Conservation (phyloP, 805 yeast genomes). For the Metschnikowia similis region DNA sequence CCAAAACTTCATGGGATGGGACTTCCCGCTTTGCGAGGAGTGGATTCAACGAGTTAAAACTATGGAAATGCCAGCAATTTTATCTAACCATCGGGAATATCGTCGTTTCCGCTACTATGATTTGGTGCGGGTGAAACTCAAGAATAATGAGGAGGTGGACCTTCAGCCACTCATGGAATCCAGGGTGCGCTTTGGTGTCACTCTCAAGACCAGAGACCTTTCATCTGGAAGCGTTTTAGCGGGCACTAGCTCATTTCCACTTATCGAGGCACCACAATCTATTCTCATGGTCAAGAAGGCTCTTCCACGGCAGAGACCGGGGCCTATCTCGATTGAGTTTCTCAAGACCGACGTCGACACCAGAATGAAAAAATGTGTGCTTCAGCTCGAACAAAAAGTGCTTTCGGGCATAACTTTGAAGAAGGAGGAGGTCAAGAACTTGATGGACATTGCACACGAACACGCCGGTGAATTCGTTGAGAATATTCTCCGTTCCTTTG, state of each 20-base stretch:
- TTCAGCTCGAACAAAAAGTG: not conserved
- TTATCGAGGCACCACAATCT: not conserved
- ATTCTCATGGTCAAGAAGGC: not conserved
- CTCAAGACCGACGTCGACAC: not conserved
- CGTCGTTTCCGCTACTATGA: conserved; percentile 13
- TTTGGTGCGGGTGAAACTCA: conserved; percentile 6
- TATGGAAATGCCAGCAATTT: conserved; percentile 2
- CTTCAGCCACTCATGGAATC: not conserved
- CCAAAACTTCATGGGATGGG: conserved; percentile 1
- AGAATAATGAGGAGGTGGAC: not conserved
- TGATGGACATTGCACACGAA: conserved; percentile 4
- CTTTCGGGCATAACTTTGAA: not conserved
- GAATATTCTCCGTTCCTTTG: conserved; percentile 9
- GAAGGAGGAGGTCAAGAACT: not conserved
- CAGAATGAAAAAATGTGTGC: not conserved
- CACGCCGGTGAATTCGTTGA: conserved; percentile 6
- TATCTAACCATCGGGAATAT: conserved; percentile 7
- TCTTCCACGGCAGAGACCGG: not conserved
- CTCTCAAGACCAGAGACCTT: not conserved
- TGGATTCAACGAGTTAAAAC: not conserved
- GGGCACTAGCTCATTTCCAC: not conserved
- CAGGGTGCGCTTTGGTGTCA: not conserved
- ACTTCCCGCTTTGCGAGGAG: conserved; percentile 1
- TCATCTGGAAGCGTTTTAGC: not conserved
- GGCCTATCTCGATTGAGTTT: not conserved